Evolutionary conservation across 305 asterid species (phyloP).

Genomic region (Fraxinus latifolia): DNA sequence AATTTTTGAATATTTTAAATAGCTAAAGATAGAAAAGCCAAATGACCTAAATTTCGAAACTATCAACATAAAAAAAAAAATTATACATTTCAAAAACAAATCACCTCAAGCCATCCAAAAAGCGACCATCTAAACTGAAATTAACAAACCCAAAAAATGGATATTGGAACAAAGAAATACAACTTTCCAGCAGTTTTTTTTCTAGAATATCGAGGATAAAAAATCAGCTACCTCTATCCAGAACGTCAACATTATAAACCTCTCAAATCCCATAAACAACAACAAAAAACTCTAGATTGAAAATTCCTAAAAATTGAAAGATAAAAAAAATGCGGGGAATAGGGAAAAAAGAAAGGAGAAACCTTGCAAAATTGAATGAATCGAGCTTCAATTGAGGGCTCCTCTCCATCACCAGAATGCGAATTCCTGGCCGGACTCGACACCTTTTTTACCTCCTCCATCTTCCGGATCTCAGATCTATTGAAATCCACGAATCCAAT

Average conservation of each 20-base stretch:
- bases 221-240: background rate
- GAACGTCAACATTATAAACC: background rate
- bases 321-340: background rate
- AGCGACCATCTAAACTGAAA: background rate
- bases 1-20: background rate
- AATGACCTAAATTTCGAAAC: slow-evolving; percentile 9
- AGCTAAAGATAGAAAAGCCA: slow-evolving; percentile 2
- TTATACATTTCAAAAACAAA: background rate
- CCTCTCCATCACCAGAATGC: slow-evolving; percentile 33
- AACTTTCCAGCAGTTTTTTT: background rate
- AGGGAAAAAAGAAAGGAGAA: slow-evolving; percentile 9
- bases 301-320: background rate
- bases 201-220: background rate
- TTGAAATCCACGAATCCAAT: slow-evolving; percentile 16
- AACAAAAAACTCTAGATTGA: background rate
- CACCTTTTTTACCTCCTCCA: slow-evolving; percentile 42
- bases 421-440: slow-evolving; percentile 28
- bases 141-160: background rate
- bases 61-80: background rate
- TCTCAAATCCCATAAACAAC: background rate
- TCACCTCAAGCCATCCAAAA: slow-evolving; percentile 9
- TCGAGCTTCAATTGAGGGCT: slow-evolving; percentile 51
- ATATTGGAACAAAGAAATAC: background rate
- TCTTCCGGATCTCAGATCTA: slow-evolving; percentile 17
- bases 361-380: slow-evolving; percentile 77